Evolutionary conservation across 169 alveolate genomes (phyloP), one percentile per base, ranked within the genome.

Genomic region (Plasmodium malariae): DNA sequence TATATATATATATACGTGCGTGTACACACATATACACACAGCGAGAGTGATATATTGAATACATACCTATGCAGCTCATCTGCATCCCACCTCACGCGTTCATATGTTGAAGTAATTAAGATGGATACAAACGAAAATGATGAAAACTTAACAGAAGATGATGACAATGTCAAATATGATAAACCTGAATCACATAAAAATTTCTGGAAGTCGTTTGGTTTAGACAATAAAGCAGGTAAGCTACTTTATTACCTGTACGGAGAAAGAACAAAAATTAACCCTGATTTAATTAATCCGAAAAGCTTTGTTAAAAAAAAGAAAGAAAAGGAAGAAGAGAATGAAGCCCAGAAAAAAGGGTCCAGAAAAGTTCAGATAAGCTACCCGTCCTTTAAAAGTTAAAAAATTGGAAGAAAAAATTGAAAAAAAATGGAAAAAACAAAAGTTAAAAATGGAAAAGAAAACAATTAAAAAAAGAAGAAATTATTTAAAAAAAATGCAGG

Each of bases 131-230:
- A 69, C 12, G 17, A 21, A 43, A 40, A 51, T 17, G 91, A 17
- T 12, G 65, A 51, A 83, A 6, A 55, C 19, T 17, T 3, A 32
- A 36, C 7, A 55, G 55, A 55, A 21, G 86, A 69, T 6, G 45
- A 76, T 11, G 80, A 67, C 12, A 37, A 68, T 43, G 24, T 68
- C 9, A 32, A 63, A n/a, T 86, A 86, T 86, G 73, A 86, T 26
- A 86, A 69, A 55, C 92, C 92, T 11, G 86, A 68, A 4, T 55
- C 76, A n/a, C 92, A 86, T 54, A 86, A 59, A 55, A 55, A 86
- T 45, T 86, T 86, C 34, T 86, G 92, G 92, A 86, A 86, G 12
- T 62, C 92, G 1, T 86, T 86, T 62, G 92, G 92, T 0, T 48
- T 86, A 55, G 74, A 72, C 30, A 86, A 45, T 34, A 71, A 86